Evolutionary conservation across 1,139 yeast genomes (phyloP).

Genomic region (Martiniozyma asiatica): DNA sequence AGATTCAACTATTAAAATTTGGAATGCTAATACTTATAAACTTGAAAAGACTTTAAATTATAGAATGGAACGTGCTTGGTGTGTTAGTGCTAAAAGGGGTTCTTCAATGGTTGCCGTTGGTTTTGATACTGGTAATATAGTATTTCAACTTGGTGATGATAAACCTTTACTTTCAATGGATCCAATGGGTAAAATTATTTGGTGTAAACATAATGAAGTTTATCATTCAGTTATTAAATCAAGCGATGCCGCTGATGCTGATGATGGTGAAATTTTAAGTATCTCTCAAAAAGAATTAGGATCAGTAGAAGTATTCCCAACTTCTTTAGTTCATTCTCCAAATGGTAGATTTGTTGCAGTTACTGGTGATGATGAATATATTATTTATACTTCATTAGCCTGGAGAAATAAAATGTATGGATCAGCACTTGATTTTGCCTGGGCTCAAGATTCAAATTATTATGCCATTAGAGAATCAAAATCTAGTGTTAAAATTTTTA

Average conservation of each 20-base stretch:
- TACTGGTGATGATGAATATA: constrained; percentile 96
- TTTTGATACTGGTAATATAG: constrained; percentile 86
- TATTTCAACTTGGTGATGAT: constrained; percentile 81
- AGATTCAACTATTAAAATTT: constrained; percentile 67
- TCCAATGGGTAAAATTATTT: constrained; percentile 77
- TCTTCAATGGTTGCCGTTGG: constrained; percentile 83
- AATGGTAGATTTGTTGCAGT: constrained; percentile 96
- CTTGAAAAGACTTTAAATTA: constrained; percentile 84
- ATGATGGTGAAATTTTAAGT: constrained; percentile 72
- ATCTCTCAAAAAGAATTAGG: constrained; percentile 84
- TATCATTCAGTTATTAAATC: constrained; percentile 74
- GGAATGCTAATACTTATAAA: constrained; percentile 73
- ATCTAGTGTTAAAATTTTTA: constrained; percentile 57
- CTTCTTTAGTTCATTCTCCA: constrained; percentile 79
- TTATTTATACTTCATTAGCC: constrained; percentile 90
- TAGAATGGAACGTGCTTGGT: constrained; percentile 95
- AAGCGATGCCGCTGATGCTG: constrained; percentile 38
- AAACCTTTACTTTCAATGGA: constrained; percentile 94
- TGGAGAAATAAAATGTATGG: constrained; percentile 97
- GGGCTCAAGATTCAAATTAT: constrained; percentile 86
- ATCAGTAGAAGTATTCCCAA: constrained; percentile 84
- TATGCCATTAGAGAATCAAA: constrained; percentile 73
- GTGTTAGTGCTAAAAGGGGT: constrained; percentile 67
- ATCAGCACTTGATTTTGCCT: constrained; percentile 77
- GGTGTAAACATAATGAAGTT: constrained; percentile 86